Conservation (phyloP, 2,329 filamentous ascomycete species). For the Penicillium hordei region DNA sequence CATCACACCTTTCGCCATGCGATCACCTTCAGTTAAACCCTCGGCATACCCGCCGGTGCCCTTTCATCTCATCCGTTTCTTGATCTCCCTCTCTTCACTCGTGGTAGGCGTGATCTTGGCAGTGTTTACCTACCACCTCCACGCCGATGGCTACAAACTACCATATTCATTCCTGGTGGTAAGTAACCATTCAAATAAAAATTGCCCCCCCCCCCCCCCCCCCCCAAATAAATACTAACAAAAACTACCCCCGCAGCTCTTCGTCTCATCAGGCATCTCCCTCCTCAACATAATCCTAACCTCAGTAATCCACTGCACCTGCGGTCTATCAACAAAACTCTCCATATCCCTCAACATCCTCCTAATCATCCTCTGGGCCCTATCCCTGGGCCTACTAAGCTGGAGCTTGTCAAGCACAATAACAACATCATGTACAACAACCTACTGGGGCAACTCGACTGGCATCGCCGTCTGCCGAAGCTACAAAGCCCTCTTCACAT, state of each 20-base stretch:
- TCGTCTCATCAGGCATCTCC: slow-evolving; percentile 53
- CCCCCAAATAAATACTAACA: not conserved
- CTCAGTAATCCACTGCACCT: slow-evolving; percentile 52
- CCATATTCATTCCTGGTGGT: slow-evolving; percentile 63
- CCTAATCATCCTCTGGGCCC: slow-evolving; percentile 53
- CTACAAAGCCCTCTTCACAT: slow-evolving; percentile 62
- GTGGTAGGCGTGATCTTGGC: slow-evolving; percentile 56
- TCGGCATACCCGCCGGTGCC: slow-evolving; percentile 43
- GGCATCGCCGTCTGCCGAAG: slow-evolving; percentile 58
- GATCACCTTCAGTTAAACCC: slow-evolving; percentile 33
- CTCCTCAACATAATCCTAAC: slow-evolving; percentile 51
- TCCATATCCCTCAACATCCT: slow-evolving; percentile 52
- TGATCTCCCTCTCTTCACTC: slow-evolving; percentile 52
- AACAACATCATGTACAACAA: slow-evolving; percentile 49
- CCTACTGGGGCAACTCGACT: slow-evolving; percentile 55
- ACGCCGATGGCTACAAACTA: slow-evolving; percentile 51
- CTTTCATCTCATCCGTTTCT: slow-evolving; percentile 42
- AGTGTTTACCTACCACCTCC: slow-evolving; percentile 58
- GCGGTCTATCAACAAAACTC: slow-evolving; percentile 53
- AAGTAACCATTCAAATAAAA: slow-evolving; percentile 23
- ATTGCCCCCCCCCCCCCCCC: too few species aligned
- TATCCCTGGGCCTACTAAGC: slow-evolving; percentile 53
- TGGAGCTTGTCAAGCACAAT: slow-evolving; percentile 58
- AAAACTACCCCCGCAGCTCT: slow-evolving; percentile 44
- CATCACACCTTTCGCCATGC: slow-evolving; percentile 27